phyloP scores from a whole-genome alignment of 1,139 yeast genomes.

The Scheffersomyces illinoinensis region DNA sequence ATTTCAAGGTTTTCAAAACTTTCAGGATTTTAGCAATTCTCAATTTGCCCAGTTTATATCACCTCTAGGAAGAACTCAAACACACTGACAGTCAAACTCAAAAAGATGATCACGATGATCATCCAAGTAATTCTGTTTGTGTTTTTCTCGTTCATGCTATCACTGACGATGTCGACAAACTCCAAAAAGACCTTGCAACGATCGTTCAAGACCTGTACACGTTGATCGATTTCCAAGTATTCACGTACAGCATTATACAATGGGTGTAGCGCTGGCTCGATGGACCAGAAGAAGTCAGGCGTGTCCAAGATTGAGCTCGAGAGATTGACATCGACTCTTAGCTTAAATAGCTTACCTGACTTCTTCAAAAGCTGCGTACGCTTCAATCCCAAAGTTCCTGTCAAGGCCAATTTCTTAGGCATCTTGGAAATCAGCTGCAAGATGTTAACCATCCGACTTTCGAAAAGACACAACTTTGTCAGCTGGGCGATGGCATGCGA shows the following conservation, averaged over 20 bases:
- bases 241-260: constrained; percentile 87
- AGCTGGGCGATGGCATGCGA: constrained; percentile 98
- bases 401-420: constrained; percentile 86
- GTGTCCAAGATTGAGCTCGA: constrained; percentile 91
- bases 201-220: constrained; percentile 91
- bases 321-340: constrained; percentile 89
- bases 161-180: constrained; percentile 88
- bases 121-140: constrained; percentile 91
- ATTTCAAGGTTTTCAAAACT: neutral
- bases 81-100: constrained; percentile 69
- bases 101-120: constrained; percentile 77
- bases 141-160: constrained; percentile 89
- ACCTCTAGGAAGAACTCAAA: constrained; percentile 45
- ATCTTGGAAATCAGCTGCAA: constrained; percentile 82
- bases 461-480: constrained; percentile 86
- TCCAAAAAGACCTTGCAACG: constrained; percentile 92
- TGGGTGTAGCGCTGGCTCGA: constrained; percentile 94
- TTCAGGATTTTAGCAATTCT: neutral
- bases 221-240: constrained; percentile 88
- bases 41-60: constrained; percentile 12
- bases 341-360: constrained; percentile 84
- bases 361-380: constrained; percentile 80
- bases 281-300: constrained; percentile 95
- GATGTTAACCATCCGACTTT: constrained; percentile 83
- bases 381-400: constrained; percentile 80